phyloP scores from a whole-genome alignment of 2,329 filamentous ascomycete species.

The Emmonsiellopsis sp. region DNA sequence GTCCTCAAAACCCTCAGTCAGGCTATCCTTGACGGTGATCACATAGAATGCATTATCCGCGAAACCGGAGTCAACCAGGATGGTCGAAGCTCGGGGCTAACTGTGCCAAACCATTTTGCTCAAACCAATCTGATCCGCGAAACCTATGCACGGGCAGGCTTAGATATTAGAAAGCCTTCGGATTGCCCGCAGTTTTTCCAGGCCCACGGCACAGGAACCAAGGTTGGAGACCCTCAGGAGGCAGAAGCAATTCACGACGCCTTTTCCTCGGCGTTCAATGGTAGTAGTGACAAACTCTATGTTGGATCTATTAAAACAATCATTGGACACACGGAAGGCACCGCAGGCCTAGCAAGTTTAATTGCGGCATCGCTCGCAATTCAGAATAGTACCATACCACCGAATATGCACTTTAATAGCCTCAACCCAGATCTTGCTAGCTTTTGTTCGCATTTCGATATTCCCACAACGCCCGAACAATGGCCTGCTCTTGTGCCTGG shows the following conservation, averaged over 20 bases:
- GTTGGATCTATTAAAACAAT: constrained; percentile 21
- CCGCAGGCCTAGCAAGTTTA: constrained; percentile 19
- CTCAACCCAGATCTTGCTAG: constrained; percentile 16
- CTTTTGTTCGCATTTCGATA: constrained; percentile 10
- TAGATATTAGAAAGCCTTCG: constrained; percentile 16
- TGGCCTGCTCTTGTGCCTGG: constrained; percentile 14
- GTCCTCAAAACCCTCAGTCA: constrained; percentile 40
- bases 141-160: constrained; percentile 16
- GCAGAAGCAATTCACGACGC: constrained; percentile 13
- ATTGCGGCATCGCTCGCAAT: constrained; percentile 19
- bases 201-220: constrained; percentile 32
- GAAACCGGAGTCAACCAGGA: constrained; percentile 21
- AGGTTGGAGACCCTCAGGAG: constrained; percentile 20
- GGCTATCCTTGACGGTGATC: constrained; percentile 36
- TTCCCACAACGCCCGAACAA: constrained; percentile 5
- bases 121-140: constrained; percentile 26
- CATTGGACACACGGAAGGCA: constrained; percentile 19
- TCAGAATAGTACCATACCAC: constrained; percentile 18
- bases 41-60: constrained; percentile 28
- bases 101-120: constrained; percentile 17
- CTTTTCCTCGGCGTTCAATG: constrained; percentile 9
- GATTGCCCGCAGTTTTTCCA: constrained; percentile 28
- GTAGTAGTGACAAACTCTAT: constrained; percentile 5
- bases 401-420: constrained; percentile 16
- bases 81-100: constrained; percentile 16